These are phyloP conservation scores for Hypoxylon subgilvum DNA, from an alignment of 495 filamentous ascomycete genomes.

Conservation along the genomic window DNA sequence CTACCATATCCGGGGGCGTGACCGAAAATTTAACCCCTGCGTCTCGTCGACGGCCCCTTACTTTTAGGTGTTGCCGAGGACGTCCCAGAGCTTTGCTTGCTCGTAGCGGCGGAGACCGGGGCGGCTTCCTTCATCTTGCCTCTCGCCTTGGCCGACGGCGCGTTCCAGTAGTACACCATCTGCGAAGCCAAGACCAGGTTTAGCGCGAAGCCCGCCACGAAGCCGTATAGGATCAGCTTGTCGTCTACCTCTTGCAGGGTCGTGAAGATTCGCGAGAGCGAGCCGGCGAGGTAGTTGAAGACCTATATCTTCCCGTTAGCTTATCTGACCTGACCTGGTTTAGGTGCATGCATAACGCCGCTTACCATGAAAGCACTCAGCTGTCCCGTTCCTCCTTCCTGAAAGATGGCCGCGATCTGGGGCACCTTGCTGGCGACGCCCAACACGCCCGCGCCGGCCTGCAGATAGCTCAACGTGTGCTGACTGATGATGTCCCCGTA, in stretches of 20 bases:
- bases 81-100: slow-evolving; percentile 29
- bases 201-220: slow-evolving; percentile 83
- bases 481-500: slow-evolving; percentile 69
- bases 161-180: slow-evolving; percentile 98
- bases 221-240: slow-evolving; percentile 90
- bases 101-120: slow-evolving; percentile 18
- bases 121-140: slow-evolving; percentile 53
- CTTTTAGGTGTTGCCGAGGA: slow-evolving; percentile 51
- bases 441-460: slow-evolving; percentile 82
- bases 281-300: slow-evolving; percentile 94
- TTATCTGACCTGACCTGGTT: slow-evolving; percentile 8
- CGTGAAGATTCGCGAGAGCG: slow-evolving; percentile 92
- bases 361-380: slow-evolving; percentile 93
- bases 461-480: slow-evolving; percentile 73
- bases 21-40: slow-evolving; percentile 50
- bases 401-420: slow-evolving; percentile 85
- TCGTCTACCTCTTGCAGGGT: slow-evolving; percentile 96
- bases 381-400: slow-evolving; percentile 88
- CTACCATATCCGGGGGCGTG: background rate
- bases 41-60: slow-evolving; percentile 61
- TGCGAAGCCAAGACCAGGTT: slow-evolving; percentile 86
- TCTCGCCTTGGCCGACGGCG: slow-evolving; percentile 60
- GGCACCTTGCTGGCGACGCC: slow-evolving; percentile 88
- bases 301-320: slow-evolving; percentile 63
- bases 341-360: slow-evolving; percentile 23